Base-by-base conservation (phyloP, 495 filamentous ascomycete genomes). In the Pyrenopolyporus hunteri region DNA sequence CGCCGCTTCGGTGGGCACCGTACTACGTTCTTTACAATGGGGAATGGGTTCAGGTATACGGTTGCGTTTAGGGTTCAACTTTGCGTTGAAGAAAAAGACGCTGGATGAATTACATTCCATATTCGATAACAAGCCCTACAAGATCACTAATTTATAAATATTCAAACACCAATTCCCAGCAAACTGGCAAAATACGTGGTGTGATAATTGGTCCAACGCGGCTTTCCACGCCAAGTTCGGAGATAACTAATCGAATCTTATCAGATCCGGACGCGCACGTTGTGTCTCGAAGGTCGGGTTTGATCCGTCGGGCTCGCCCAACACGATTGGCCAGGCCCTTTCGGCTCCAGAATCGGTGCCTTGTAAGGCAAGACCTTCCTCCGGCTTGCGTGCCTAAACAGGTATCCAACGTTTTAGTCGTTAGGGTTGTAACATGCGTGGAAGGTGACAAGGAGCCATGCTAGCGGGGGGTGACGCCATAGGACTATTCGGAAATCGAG, bases 231-330 rank as follows among this genome's bases (percentile, higher is more conserved):
- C n/a, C 37, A 22, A 23, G 3, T 8, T 42, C 17, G 37, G 37
- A 42, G 37, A 42, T 42, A 42, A n/a, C n/a, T n/a, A n/a, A n/a
- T n/a, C n/a, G n/a, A n/a, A 42, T 42, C 37, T 42, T 42, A 42
- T 42, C 37, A 22, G 37, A 42, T 42, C 37, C 37, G 37, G 37
- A 10, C n/a, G n/a, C 6, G 2, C 37, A 40, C 17, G 37, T 22
- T 17, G 37, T 22, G 3, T 23, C 17, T 1, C n/a, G 7, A 11
- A 42, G 10, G 7, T 23, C 37, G 37, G 37, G 13, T 6, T 42
- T 23, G 10, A 20, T 8, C 37, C 13, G 19, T 23, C 37, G n/a
- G 23, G 23, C 11, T 23, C 11, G 22, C 19, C 19, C 19, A 22
- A 23, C 37, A 2, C 11, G 0, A 42, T 42, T n/a, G n/a, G 9